phyloP scores from a whole-genome alignment of 2,329 filamentous ascomycete genomes.

The Talaromyces piceae region DNA sequence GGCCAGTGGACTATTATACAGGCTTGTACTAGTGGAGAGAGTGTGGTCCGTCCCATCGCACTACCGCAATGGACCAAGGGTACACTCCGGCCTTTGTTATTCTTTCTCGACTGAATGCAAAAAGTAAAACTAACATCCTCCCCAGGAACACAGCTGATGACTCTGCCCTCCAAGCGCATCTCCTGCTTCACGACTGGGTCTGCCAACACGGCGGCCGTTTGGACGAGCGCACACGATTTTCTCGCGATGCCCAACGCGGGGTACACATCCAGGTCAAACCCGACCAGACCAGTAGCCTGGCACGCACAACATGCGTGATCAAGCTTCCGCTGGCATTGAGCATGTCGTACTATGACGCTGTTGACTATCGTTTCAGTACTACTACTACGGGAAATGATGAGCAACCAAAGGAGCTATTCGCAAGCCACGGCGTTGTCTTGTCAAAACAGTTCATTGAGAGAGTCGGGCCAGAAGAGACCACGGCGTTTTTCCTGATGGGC shows the following conservation, averaged over 20 bases:
- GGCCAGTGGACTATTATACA: no score
- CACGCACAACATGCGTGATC: slow-evolving; percentile 27
- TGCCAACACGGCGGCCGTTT: slow-evolving; percentile 24
- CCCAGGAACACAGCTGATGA: neutral
- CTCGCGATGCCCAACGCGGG: slow-evolving; percentile 26
- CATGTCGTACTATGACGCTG: slow-evolving; percentile 32
- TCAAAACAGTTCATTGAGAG: slow-evolving; percentile 44
- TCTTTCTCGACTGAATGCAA: neutral
- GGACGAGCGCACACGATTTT: slow-evolving; percentile 26
- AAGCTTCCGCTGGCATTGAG: slow-evolving; percentile 28
- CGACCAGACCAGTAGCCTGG: slow-evolving; percentile 18
- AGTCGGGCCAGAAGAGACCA: slow-evolving; percentile 52
- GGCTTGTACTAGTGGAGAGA: no score
- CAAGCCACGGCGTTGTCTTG: slow-evolving; percentile 35
- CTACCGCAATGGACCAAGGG: neutral
- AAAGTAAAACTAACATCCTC: neutral
- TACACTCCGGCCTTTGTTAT: neutral
- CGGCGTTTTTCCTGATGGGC: slow-evolving; percentile 62
- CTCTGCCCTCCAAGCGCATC: slow-evolving; percentile 15
- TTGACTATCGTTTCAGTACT: slow-evolving; percentile 17
- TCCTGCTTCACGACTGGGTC: slow-evolving; percentile 27
- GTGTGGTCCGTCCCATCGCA: no score
- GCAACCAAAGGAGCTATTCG: slow-evolving; percentile 14
- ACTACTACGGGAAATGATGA: neutral
- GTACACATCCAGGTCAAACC: slow-evolving; percentile 29